Base-by-base conservation (phyloP, 306 rosid species). In the Argentina anserina region DNA sequence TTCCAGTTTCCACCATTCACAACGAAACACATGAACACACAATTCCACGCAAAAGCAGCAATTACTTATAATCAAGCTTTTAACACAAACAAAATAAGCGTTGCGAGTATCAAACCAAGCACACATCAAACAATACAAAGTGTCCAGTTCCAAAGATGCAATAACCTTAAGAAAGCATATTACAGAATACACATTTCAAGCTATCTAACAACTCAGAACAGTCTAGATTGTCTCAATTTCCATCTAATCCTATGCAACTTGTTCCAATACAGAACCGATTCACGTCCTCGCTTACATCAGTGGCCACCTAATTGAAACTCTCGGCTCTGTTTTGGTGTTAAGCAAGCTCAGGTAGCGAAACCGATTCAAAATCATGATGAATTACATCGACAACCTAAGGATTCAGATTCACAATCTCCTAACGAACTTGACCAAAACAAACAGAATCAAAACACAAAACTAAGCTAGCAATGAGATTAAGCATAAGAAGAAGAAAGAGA, bases 401-500 rank as follows among this genome's bases (percentile, higher is more conserved):
- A 72, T 37, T 56, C n/a, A 72, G 67, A 71, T 40, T 72, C 43
- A 18, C 17, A 58, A 58, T 72, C 47, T 7, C 50, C 74, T 13
- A 1, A n/a, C n/a, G n/a, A 71, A 55, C 56, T 61, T 14, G 8
- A 43, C 18, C 21, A 71, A 39, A 28, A 28, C 15, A 65, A 0
- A 60, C 39, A 59, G 34, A 33, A 2, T 2, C 23, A 62, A 13
- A 49, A 23, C 12, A 21, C 14, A 43, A 69, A 69, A 6, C 31
- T 34, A 49, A 69, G 26, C 23, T 25, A 67, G 15, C 23, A 43
- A 29, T 39, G 42, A 47, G 17, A 2, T 18, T 18, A 50, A 41
- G 1, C 6, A 4, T 25, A 3, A 28, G 41, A 69, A 1, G n/a
- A 26, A 14, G 34, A 45, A 43, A 59, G 3, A 31, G n/a, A 17